Percentiles rank a stretch among this genome's conserved stretches.
These are phyloP conservation scores for Paraconiothyrium brasiliense DNA, from an alignment of 2,329 filamentous ascomycete genomes.

Conservation along the genomic window DNA sequence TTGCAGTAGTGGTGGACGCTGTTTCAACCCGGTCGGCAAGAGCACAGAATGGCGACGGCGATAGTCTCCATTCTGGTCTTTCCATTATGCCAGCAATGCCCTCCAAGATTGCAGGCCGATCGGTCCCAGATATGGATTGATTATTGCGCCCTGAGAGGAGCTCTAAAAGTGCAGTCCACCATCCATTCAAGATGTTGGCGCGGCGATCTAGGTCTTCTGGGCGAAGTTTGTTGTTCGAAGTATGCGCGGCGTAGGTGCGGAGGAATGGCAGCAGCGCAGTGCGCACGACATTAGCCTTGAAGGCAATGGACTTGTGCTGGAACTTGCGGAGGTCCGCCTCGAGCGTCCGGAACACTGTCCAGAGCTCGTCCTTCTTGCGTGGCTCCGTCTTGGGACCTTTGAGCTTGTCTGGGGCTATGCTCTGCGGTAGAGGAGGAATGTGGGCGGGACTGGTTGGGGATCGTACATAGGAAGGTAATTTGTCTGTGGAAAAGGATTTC, in stretches of 20 bases:
- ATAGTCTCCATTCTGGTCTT: constrained; percentile 84
- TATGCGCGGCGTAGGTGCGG: constrained; percentile 72
- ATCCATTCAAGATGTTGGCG: constrained; percentile 82
- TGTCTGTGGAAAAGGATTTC: constrained; percentile 61
- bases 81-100: constrained; percentile 84
- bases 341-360: constrained; percentile 72
- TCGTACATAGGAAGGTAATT: constrained; percentile 50
- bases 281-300: constrained; percentile 80
- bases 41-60: constrained; percentile 73
- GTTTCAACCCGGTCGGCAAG: constrained; percentile 64
- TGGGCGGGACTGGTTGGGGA: constrained; percentile 48
- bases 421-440: constrained; percentile 55
- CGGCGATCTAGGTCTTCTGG: constrained; percentile 85
- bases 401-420: constrained; percentile 53
- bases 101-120: constrained; percentile 82
- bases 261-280: constrained; percentile 79
- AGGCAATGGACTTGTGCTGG: constrained; percentile 73
- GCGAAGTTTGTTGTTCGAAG: constrained; percentile 71
- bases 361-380: constrained; percentile 74
- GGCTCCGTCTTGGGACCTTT: constrained; percentile 50
- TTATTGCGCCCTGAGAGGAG: constrained; percentile 80
- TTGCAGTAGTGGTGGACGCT: constrained; percentile 56
- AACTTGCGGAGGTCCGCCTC: constrained; percentile 79
- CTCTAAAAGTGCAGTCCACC: constrained; percentile 86
- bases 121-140: constrained; percentile 83